These are phyloP conservation scores for Taphrina wiesneri DNA, from an alignment of 1,139 yeast species.

Conservation along the genomic window DNA sequence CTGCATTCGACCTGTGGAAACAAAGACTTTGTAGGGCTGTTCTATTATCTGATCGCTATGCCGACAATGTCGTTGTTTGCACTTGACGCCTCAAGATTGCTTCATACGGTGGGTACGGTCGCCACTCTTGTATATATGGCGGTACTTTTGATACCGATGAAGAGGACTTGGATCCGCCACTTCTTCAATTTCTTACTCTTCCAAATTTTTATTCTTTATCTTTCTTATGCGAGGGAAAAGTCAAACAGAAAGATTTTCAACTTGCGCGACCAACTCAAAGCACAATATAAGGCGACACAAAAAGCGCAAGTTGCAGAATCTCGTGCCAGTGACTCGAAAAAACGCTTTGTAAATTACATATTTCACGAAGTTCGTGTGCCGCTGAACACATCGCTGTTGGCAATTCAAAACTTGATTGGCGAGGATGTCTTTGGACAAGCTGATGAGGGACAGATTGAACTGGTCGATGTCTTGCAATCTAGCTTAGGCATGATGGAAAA, in stretches of 20 bases:
- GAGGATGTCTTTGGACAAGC: constrained; percentile 24
- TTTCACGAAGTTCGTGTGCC: constrained; percentile 34
- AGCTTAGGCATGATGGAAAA: constrained; percentile 33
- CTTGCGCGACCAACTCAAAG: constrained; percentile 27
- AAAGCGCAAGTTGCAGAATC: constrained; percentile 30
- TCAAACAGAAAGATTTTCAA: constrained; percentile 17
- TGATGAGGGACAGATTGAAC: constrained; percentile 23
- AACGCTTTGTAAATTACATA: constrained; percentile 31
- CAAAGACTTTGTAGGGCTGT: constrained; percentile 30
- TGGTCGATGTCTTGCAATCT: constrained; percentile 29
- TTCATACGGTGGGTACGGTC: constrained; percentile 1
- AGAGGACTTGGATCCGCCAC: constrained; percentile 20
- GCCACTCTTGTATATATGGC: constrained; percentile 12
- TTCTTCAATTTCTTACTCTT: constrained; percentile 19
- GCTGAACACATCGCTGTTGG: constrained; percentile 23
- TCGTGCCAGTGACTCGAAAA: constrained; percentile 28
- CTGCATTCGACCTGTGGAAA: background rate
- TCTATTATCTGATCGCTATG: constrained; percentile 17
- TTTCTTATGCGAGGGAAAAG: constrained; percentile 29
- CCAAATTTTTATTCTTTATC: constrained; percentile 15
- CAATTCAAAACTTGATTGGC: constrained; percentile 25
- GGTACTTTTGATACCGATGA: constrained; percentile 5
- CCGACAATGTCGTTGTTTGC: constrained; percentile 27
- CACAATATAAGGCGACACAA: constrained; percentile 30
- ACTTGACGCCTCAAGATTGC: constrained; percentile 8